These are phyloP conservation scores for Coniochaeta prunicola DNA, from an alignment of 2,329 filamentous ascomycete species.

Conservation along the genomic window DNA sequence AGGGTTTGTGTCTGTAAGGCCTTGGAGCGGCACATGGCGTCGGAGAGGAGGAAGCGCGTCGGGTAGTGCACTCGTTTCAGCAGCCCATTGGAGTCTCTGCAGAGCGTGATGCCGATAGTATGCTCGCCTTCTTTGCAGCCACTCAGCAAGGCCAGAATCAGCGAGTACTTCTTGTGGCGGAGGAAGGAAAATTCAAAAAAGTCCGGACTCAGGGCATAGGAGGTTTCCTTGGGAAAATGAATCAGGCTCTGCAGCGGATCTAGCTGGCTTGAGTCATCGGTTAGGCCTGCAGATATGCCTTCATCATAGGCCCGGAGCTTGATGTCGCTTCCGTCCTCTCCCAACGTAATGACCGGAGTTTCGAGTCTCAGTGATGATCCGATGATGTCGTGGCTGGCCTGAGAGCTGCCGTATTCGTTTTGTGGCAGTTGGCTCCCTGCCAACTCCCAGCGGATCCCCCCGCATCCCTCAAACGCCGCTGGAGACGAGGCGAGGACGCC, in stretches of 20 bases:
- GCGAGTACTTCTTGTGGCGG: not conserved
- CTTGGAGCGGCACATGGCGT: too few species aligned
- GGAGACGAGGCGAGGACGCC: not conserved
- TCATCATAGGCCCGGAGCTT: not conserved
- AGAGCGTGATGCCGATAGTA: constrained; percentile 2
- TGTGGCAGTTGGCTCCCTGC: not conserved
- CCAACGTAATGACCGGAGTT: not conserved
- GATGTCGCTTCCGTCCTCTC: not conserved
- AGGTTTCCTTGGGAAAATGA: not conserved
- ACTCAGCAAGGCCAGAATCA: not conserved
- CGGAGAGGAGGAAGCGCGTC: constrained; percentile 1
- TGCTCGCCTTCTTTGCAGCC: constrained; percentile 1
- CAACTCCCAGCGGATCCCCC: not conserved
- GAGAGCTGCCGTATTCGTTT: not conserved
- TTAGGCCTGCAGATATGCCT: not conserved
- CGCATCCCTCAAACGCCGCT: not conserved
- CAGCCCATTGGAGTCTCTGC: not conserved
- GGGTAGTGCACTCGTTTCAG: constrained; percentile 1
- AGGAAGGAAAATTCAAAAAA: constrained; percentile 2
- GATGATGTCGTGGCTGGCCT: not conserved
- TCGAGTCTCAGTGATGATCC: not conserved
- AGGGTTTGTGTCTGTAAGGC: not conserved
- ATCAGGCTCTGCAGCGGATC: not conserved
- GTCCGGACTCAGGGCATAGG: not conserved
- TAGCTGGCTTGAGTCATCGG: not conserved